phyloP scores from a whole-genome alignment of 2,329 filamentous ascomycete genomes.

The Botrytis porri region DNA sequence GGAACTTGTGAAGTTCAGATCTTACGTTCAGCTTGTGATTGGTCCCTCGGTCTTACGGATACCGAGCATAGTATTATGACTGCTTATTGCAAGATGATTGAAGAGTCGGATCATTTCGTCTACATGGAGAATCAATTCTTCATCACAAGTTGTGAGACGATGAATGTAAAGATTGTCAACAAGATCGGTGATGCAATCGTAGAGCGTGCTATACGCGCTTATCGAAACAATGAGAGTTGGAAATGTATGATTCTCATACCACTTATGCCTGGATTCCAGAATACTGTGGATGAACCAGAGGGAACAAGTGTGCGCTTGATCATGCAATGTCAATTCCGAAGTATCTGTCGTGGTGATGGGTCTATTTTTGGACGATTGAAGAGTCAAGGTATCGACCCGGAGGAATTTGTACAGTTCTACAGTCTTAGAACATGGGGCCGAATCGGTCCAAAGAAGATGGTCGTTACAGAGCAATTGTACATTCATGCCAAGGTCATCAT shows the following conservation, averaged over 20 bases:
- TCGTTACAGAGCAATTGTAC: conserved; percentile 95
- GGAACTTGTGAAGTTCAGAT: conserved; percentile 98
- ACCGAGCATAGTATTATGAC: conserved; percentile 95
- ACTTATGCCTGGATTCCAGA: conserved; percentile 97
- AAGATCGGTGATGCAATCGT: conserved; percentile 92
- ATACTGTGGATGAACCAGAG: conserved; percentile 89
- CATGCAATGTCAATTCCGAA: conserved; percentile 94
- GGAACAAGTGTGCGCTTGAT: conserved; percentile 93
- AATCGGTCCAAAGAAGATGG: conserved; percentile 74
- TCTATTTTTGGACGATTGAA: conserved; percentile 88
- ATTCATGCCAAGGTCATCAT: conserved; percentile 98
- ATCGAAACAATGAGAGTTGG: conserved; percentile 85
- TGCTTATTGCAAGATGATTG: conserved; percentile 91
- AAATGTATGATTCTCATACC: conserved; percentile 86
- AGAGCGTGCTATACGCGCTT: conserved; percentile 81
- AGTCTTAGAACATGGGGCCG: conserved; percentile 89
- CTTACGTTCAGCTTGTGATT: conserved; percentile 80
- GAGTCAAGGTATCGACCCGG: conserved; percentile 79
- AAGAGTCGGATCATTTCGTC: conserved; percentile 92
- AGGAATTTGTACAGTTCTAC: conserved; percentile 95
- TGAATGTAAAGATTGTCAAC: conserved; percentile 85
- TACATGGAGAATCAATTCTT: conserved; percentile 99
- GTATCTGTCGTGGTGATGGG: conserved; percentile 86
- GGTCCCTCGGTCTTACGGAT: conserved; percentile 87
- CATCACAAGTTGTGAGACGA: conserved; percentile 86